phyloP scores from a whole-genome alignment of 1,139 yeast genomes.

The Geotrichum macrosporum region DNA sequence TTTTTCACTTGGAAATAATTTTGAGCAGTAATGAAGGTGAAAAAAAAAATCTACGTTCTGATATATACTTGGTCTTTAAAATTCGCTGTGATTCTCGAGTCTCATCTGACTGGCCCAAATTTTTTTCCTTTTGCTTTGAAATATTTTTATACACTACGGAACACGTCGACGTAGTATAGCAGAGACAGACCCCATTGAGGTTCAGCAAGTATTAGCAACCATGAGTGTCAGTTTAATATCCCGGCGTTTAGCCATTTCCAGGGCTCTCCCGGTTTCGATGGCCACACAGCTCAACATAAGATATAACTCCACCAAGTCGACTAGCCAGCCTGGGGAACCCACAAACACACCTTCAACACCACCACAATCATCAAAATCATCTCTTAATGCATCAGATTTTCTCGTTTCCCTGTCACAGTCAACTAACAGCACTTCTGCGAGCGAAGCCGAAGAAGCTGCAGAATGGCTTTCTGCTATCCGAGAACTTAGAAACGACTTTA shows the following conservation, averaged over 20 bases:
- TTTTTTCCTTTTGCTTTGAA: conserved; percentile 4
- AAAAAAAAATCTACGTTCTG: conserved; percentile 5
- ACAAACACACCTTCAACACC: neutral
- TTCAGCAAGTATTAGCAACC: neutral
- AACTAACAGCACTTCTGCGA: conserved; percentile 37
- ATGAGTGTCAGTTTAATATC: conserved; percentile 17
- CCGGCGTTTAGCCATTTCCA: conserved; percentile 1
- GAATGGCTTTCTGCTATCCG: conserved; percentile 61
- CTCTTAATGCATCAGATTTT: conserved; percentile 21
- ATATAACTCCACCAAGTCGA: conserved; percentile 12
- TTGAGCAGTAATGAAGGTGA: conserved; percentile 1
- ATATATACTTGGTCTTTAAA: conserved; percentile 10
- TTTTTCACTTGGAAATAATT: neutral
- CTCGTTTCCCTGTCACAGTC: conserved; percentile 18
- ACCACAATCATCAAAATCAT: neutral
- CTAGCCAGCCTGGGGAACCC: too few species aligned
- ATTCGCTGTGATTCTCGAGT: conserved; percentile 2
- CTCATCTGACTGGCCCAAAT: conserved; percentile 16
- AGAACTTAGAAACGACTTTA: conserved; percentile 48
- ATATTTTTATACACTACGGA: neutral
- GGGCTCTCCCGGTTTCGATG: conserved; percentile 7
- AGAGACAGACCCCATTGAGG: too few species aligned
- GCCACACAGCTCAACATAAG: conserved; percentile 9
- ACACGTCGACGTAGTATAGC: too few species aligned
- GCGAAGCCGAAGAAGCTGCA: conserved; percentile 56